phyloP scores from a whole-genome alignment of 2,329 filamentous ascomycete genomes.

The Amesomyces nigricolor region DNA sequence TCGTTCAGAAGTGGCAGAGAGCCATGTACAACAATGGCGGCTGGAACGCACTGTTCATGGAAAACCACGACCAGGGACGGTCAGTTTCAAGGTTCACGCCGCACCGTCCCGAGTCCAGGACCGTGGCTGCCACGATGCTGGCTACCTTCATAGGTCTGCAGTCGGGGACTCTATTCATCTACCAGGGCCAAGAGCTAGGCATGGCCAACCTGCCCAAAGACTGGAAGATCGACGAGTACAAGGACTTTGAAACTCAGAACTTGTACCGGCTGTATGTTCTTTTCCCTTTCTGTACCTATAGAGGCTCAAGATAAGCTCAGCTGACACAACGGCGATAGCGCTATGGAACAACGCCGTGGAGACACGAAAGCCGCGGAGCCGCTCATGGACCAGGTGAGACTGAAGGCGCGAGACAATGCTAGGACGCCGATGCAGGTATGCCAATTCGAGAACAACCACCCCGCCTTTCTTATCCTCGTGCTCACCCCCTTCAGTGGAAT shows the following conservation, averaged over 20 bases:
- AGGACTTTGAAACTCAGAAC: slow-evolving; percentile 44
- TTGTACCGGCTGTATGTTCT: slow-evolving; percentile 34
- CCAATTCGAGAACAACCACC: neutral
- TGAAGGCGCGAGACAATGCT: neutral
- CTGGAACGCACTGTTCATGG: slow-evolving; percentile 55
- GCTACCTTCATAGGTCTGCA: slow-evolving; percentile 40
- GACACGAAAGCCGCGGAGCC: neutral
- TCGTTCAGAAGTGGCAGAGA: too few species aligned
- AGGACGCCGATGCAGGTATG: neutral
- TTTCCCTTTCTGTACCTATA: too few species aligned
- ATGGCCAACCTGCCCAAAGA: slow-evolving; percentile 46
- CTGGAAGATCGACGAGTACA: slow-evolving; percentile 41
- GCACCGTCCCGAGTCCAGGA: slow-evolving; percentile 39
- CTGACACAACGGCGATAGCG: neutral
- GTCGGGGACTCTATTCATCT: slow-evolving; percentile 50
- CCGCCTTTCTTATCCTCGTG: neutral
- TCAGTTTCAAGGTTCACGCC: slow-evolving; percentile 48
- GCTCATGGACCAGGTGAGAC: neutral
- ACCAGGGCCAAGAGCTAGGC: slow-evolving; percentile 55
- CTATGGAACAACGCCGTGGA: neutral
- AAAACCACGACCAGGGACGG: slow-evolving; percentile 56
- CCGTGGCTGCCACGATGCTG: slow-evolving; percentile 46
- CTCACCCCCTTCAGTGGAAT: neutral
- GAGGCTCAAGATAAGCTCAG: too few species aligned
- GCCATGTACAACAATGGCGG: slow-evolving; percentile 36